phyloP scores from a whole-genome alignment of 75 land plant genomes.

The Cryptomeria japonica region DNA sequence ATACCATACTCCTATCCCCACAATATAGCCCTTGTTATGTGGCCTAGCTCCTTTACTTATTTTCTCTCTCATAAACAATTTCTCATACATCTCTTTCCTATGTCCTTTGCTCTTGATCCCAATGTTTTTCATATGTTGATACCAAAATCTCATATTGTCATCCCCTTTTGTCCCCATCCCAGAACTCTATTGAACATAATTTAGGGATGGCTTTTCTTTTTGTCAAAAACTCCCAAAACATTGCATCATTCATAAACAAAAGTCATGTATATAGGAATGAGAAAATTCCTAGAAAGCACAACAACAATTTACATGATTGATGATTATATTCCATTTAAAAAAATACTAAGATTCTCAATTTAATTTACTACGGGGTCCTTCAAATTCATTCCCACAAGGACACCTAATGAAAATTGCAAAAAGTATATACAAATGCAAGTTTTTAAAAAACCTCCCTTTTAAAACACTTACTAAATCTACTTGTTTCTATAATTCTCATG shows the following conservation, averaged over 20 bases:
- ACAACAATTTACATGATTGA: background rate
- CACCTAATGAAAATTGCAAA: background rate
- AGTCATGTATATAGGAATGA: background rate
- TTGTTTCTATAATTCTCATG: background rate
- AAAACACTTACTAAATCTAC: background rate
- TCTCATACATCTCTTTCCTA: too few species aligned
- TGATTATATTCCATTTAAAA: background rate
- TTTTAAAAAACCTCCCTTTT: background rate
- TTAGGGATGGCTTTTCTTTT: background rate
- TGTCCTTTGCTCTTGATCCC: too few species aligned
- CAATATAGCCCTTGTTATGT: too few species aligned
- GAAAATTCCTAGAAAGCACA: background rate
- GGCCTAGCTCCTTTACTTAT: too few species aligned
- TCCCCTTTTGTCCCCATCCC: too few species aligned
- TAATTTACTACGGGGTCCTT: background rate
- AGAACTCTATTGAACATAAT: too few species aligned
- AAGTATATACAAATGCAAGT: background rate
- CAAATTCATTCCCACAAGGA: background rate
- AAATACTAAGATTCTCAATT: background rate
- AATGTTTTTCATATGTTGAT: too few species aligned
- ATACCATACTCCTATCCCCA: too few species aligned
- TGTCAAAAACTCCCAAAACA: background rate
- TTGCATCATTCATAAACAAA: background rate
- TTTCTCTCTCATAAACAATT: too few species aligned
- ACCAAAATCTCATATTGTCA: too few species aligned